Conservation (phyloP, 108 stramenopile species). For the Pseudonitzschia pungens region DNA sequence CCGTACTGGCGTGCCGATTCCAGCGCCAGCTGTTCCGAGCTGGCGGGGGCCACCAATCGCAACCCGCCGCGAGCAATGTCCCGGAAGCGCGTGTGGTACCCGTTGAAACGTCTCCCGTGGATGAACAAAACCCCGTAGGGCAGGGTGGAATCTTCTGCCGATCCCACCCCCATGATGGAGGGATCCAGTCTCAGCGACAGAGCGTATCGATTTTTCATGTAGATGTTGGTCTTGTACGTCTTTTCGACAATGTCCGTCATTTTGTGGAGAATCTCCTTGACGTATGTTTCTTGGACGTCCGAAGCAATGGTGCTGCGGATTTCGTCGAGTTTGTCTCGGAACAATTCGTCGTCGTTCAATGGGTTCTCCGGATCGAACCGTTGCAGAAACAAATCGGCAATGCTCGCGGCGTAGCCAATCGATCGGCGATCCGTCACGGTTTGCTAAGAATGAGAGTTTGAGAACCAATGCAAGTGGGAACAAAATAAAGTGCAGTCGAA, state of each 20-base stretch:
- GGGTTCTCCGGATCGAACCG: conserved; percentile 83
- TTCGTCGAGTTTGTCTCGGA: conserved; percentile 48
- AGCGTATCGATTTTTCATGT: conserved; percentile 93
- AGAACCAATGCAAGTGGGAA: background rate
- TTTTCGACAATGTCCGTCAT: conserved; percentile 88
- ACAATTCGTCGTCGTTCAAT: conserved; percentile 49
- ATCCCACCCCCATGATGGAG: conserved; percentile 62
- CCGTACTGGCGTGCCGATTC: conserved; percentile 94
- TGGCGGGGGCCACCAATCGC: conserved; percentile 93
- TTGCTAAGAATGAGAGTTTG: conserved; percentile 4
- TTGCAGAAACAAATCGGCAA: conserved; percentile 89
- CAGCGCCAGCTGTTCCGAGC: conserved; percentile 83
- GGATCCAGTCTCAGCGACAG: conserved; percentile 92
- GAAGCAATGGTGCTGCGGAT: conserved; percentile 50
- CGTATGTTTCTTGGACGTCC: conserved; percentile 82
- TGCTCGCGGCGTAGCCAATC: conserved; percentile 68
- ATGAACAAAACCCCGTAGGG: conserved; percentile 94
- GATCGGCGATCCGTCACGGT: conserved; percentile 49
- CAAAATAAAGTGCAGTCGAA: background rate
- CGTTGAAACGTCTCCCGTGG: conserved; percentile 96
- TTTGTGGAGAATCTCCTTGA: conserved; percentile 67
- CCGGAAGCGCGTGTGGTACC: conserved; percentile 96
- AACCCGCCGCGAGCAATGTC: conserved; percentile 96
- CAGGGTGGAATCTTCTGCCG: conserved; percentile 29
- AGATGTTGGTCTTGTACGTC: conserved; percentile 91